Conservation (phyloP, 2,329 filamentous ascomycete genomes). For the Tetracladium maxilliforme region DNA sequence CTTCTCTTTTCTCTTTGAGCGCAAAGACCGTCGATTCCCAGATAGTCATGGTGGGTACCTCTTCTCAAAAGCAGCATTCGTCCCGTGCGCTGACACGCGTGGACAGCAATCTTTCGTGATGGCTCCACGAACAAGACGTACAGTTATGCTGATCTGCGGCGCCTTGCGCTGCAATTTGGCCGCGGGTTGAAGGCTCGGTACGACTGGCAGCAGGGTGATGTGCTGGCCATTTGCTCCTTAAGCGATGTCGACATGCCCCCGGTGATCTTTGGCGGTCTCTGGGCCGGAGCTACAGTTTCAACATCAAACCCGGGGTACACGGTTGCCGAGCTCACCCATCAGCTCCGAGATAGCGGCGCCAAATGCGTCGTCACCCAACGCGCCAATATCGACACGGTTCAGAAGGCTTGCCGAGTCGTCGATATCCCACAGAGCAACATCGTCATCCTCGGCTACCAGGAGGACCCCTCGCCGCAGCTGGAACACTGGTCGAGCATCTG, state of each 20-base stretch:
- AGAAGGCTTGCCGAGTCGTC: constrained; percentile 48
- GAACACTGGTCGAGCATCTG: constrained; percentile 51
- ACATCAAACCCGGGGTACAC: constrained; percentile 79
- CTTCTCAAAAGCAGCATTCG: too few relatives aligned
- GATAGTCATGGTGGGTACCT: constrained; percentile 50
- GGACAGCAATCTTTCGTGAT: constrained; percentile 63
- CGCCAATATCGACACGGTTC: constrained; percentile 44
- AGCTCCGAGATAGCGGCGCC: constrained; percentile 60
- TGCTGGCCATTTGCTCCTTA: constrained; percentile 64
- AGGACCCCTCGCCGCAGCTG: constrained; percentile 37
- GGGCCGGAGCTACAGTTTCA: constrained; percentile 63
- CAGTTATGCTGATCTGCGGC: constrained; percentile 50
- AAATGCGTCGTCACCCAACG: constrained; percentile 59
- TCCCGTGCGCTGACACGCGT: too few relatives aligned
- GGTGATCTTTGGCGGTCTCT: constrained; percentile 61
- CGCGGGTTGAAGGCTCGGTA: constrained; percentile 57
- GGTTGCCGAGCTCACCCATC: constrained; percentile 65
- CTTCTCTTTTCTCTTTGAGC: constrained; percentile 63
- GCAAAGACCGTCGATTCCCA: constrained; percentile 43
- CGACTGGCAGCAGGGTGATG: constrained; percentile 66
- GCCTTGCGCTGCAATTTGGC: constrained; percentile 54
- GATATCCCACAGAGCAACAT: constrained; percentile 57
- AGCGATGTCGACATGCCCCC: constrained; percentile 70
- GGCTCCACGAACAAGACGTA: constrained; percentile 49
- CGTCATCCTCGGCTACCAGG: constrained; percentile 55